phyloP scores from a whole-genome alignment of 768 basidiomycete species.

The Trametes cinnabarina region DNA sequence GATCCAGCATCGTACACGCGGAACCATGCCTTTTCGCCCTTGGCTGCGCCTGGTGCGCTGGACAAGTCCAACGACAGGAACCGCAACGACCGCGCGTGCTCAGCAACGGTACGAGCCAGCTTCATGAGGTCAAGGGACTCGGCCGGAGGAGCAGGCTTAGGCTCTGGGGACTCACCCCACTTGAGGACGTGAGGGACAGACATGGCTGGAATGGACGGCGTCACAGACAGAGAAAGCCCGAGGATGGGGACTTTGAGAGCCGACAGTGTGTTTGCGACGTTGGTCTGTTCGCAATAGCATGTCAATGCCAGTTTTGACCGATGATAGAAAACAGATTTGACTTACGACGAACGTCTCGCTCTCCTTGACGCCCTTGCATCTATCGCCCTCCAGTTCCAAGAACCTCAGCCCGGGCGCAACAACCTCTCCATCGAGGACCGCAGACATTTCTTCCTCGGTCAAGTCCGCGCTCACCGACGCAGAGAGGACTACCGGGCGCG shows the following conservation, averaged over 20 bases:
- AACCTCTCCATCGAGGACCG: constrained; percentile 6
- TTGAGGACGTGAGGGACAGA: neutral
- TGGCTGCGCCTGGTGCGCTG: neutral
- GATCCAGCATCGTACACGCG: neutral
- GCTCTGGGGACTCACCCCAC: neutral
- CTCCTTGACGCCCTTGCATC: constrained; percentile 12
- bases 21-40: constrained; percentile 2
- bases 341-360: constrained; percentile 18
- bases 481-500: constrained; percentile 17
- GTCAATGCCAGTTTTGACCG: neutral
- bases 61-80: constrained; percentile 12
- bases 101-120: constrained; percentile 2
- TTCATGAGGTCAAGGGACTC: constrained; percentile 5
- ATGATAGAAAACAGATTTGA: neutral
- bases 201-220: constrained; percentile 3
- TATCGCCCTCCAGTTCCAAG: constrained; percentile 15
- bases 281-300: neutral
- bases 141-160: neutral
- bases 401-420: constrained; percentile 12
- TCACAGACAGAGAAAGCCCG: constrained; percentile 12
- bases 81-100: constrained; percentile 2
- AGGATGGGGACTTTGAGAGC: neutral
- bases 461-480: constrained; percentile 1
- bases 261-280: constrained; percentile 2
- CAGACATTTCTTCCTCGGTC: constrained; percentile 9